Evolutionary conservation across 1,139 yeast species (phyloP).

Genomic region (Lodderomyces jiufengensis): DNA sequence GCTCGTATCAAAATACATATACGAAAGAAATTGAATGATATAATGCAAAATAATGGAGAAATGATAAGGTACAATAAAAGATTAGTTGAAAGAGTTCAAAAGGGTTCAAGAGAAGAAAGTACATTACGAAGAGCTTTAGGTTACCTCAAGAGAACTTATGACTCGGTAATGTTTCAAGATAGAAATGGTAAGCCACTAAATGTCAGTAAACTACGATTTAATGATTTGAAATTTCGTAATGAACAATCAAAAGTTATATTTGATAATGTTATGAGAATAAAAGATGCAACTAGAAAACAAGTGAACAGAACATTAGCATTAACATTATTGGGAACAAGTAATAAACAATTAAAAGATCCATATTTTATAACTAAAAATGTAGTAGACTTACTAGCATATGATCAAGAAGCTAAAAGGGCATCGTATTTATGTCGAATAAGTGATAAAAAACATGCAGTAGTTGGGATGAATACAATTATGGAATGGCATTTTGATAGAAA

Average conservation of each 20-base stretch:
- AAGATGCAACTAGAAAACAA: slow-evolving; percentile 22
- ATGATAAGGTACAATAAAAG: slow-evolving; percentile 6
- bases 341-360: slow-evolving; percentile 54
- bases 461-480: slow-evolving; percentile 59
- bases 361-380: slow-evolving; percentile 52
- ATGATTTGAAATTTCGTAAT: slow-evolving; percentile 19
- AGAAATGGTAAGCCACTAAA: slow-evolving; percentile 12
- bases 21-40: slow-evolving; percentile 2
- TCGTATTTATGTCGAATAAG: slow-evolving; percentile 49
- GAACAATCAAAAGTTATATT: slow-evolving; percentile 25
- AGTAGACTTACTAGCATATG: slow-evolving; percentile 44
- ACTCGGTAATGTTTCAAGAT: slow-evolving; percentile 16
- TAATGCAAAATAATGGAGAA: slow-evolving; percentile 2
- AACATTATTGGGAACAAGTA: slow-evolving; percentile 55
- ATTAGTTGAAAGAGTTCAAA: slow-evolving; percentile 2
- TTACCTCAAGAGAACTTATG: slow-evolving; percentile 14
- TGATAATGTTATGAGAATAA: slow-evolving; percentile 26
- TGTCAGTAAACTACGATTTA: slow-evolving; percentile 15
- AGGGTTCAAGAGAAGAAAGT: background rate
- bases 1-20: slow-evolving; percentile 1
- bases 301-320: slow-evolving; percentile 45
- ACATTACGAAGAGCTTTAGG: background rate
- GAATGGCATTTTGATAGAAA: slow-evolving; percentile 43
- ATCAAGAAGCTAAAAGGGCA: slow-evolving; percentile 49
- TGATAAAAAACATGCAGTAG: slow-evolving; percentile 41